Base-by-base conservation (phyloP, 164 flowering plant species). In the Vitis amurensis region DNA sequence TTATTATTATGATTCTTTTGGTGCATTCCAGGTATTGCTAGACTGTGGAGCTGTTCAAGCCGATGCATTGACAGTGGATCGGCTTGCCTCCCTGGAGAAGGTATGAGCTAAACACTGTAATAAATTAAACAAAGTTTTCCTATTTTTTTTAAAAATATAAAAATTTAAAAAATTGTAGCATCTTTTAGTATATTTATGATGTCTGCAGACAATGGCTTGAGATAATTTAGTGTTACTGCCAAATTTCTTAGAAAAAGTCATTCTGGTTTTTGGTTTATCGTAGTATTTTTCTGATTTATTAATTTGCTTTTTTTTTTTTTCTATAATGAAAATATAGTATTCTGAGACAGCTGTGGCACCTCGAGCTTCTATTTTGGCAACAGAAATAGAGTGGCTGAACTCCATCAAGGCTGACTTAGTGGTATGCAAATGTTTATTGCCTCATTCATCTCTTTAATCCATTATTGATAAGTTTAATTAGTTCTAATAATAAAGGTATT, bases 1-100 rank as follows among this genome's bases (percentile, higher is more conserved):
- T 31, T 62, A 51, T 29, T 47, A 37, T 4, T 23, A 11, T 15
- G 19, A 44, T 58, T 63, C 27, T 23, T 23, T 23, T 23, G 27
- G 2, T 23, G 0, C 27, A 23, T 23, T 23, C 27, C 75, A 94
- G 98, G 94, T 94, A 50, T 79, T 95, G 64, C 77, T 95, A 67
- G 99, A 95, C 51, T 95, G 98, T 78, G 99, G 99, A 73, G 99
- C 99, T 29, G 98, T 95, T 66, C 99, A 95, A 80, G 93, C 99
- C 56, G 99, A 95, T 88, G 98, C 99, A 50, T 77, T 95, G 73
- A 95, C 99, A 6, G 99, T 95, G 56, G 99, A 95, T 77, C 93
- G 97, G 57, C 92, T 93, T 74, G 99, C 98, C 16, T 95, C 99
- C 59, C 80, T 95, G 81, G 90, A 89, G 77, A 95, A 91, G 97